Evolutionary conservation across 2,329 filamentous ascomycete species (phyloP).

Genomic region (Chlorencoelia australis): DNA sequence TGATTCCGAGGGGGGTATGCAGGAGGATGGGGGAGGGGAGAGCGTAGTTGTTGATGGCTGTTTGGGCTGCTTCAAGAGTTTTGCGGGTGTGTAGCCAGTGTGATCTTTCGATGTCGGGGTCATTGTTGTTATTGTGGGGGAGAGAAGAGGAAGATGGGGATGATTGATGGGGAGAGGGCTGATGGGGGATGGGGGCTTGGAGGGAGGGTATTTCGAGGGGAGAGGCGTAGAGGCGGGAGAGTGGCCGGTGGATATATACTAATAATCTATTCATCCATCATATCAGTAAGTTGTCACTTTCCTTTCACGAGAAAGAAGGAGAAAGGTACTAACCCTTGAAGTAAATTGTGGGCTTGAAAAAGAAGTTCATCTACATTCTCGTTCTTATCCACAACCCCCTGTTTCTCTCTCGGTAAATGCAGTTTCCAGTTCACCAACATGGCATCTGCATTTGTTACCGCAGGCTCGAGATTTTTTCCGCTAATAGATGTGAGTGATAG

Average conservation of each 20-base stretch:
- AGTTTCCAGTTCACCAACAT: slow-evolving; percentile 31
- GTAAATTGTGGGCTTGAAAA: slow-evolving; percentile 28
- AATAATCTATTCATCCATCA: slow-evolving; percentile 14
- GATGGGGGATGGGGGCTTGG: slow-evolving; percentile 12
- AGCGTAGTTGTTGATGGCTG: slow-evolving; percentile 42
- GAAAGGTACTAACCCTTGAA: slow-evolving; percentile 27
- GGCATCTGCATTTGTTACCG: slow-evolving; percentile 28
- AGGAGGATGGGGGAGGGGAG: slow-evolving; percentile 43
- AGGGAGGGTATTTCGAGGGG: slow-evolving; percentile 14
- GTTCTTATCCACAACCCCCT: slow-evolving; percentile 29
- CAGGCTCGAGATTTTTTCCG: slow-evolving; percentile 17
- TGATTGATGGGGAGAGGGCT: not conserved
- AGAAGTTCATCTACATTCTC: slow-evolving; percentile 31
- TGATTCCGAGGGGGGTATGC: slow-evolving; percentile 49
- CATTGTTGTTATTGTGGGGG: slow-evolving; percentile 7
- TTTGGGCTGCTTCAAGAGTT: slow-evolving; percentile 47
- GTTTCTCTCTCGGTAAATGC: slow-evolving; percentile 31
- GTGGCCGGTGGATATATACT: slow-evolving; percentile 19
- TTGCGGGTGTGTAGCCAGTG: slow-evolving; percentile 43
- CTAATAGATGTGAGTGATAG: slow-evolving; percentile 23
- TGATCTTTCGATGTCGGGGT: slow-evolving; percentile 7
- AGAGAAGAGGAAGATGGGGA: slow-evolving; percentile 14
- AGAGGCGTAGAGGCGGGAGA: slow-evolving; percentile 17
- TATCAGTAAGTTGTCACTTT: not conserved
- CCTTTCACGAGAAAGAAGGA: not conserved